Evolutionary conservation across 805 yeast species (phyloP).

Genomic region (Candida arabinofermentans): DNA sequence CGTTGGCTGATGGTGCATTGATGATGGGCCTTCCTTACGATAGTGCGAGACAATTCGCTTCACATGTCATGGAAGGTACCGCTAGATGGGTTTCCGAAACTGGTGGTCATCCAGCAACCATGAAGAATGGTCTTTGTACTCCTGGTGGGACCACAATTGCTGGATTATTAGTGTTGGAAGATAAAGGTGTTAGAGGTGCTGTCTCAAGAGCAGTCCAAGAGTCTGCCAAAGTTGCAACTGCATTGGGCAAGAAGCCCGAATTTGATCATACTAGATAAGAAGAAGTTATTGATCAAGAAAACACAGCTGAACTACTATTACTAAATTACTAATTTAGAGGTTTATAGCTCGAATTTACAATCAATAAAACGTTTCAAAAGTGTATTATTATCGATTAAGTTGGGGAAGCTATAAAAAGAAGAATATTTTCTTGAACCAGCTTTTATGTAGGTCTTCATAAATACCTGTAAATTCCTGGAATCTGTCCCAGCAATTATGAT

Average conservation of each 20-base stretch:
- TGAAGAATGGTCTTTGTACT: slow-evolving; percentile 86
- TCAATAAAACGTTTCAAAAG: no score
- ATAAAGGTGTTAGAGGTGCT: slow-evolving; percentile 80
- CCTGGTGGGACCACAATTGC: slow-evolving; percentile 99
- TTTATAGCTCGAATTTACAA: no score
- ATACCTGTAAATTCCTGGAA: slow-evolving; percentile 33
- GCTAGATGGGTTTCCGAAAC: slow-evolving; percentile 83
- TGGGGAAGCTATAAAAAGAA: slow-evolving; percentile 5
- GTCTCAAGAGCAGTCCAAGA: slow-evolving; percentile 87
- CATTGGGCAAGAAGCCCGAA: slow-evolving; percentile 44
- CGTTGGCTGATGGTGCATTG: slow-evolving; percentile 90
- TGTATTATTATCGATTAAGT: no score
- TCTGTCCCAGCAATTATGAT: slow-evolving; percentile 37
- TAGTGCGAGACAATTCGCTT: slow-evolving; percentile 80
- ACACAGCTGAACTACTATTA: no score
- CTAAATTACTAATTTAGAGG: no score
- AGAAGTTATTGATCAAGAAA: no score
- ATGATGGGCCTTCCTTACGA: slow-evolving; percentile 89
- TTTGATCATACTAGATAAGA: neutral
- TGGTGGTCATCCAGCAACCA: slow-evolving; percentile 82
- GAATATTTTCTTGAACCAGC: slow-evolving; percentile 27
- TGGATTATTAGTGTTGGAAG: slow-evolving; percentile 90
- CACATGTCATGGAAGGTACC: slow-evolving; percentile 92
- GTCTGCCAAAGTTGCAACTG: slow-evolving; percentile 77
- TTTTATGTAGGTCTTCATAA: slow-evolving; percentile 30